A percentile compares a stretch with the other conserved stretches of the same genome.
Evolutionary conservation across 495 filamentous ascomycete genomes (phyloP).

Genomic region (Friedmanniomyces endolithicus): DNA sequence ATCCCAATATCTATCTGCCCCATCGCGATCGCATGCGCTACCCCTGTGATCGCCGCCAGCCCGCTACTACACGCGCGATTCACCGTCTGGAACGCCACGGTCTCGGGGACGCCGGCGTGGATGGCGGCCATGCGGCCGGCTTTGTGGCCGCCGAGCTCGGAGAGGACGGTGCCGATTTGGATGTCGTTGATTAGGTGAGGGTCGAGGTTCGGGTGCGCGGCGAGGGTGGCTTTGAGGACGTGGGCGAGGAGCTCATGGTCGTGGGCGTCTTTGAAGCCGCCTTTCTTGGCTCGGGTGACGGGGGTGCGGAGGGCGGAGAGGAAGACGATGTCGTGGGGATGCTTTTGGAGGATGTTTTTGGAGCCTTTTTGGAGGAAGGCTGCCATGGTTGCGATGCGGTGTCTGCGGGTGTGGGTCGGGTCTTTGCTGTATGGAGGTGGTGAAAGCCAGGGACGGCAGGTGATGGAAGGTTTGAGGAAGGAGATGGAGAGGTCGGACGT

Average conservation of each 20-base stretch:
- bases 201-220: conserved; percentile 61
- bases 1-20: conserved; percentile 68
- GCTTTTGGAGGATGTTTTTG: conserved; percentile 65
- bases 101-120: conserved; percentile 63
- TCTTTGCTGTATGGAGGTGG: background rate
- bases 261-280: conserved; percentile 75
- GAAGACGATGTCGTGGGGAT: conserved; percentile 73
- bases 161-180: conserved; percentile 73
- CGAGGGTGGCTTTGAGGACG: conserved; percentile 68
- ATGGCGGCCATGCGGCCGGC: conserved; percentile 82
- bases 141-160: conserved; percentile 82
- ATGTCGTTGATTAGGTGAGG: conserved; percentile 65
- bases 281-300: conserved; percentile 36
- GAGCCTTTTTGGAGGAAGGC: conserved; percentile 51
- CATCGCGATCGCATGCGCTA: conserved; percentile 58
- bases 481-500: background rate
- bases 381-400: conserved; percentile 32
- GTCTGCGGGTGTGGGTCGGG: background rate
- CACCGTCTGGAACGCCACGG: conserved; percentile 66
- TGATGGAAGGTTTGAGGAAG: conserved; percentile 2
- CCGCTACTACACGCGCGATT: conserved; percentile 78
- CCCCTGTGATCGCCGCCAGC: conserved; percentile 56
- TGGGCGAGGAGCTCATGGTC: conserved; percentile 75
- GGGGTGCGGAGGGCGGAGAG: conserved; percentile 34
- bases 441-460: conserved; percentile 1